These are phyloP conservation scores for Penicillium alfredii DNA, from an alignment of 495 filamentous ascomycete species.

Conservation along the genomic window DNA sequence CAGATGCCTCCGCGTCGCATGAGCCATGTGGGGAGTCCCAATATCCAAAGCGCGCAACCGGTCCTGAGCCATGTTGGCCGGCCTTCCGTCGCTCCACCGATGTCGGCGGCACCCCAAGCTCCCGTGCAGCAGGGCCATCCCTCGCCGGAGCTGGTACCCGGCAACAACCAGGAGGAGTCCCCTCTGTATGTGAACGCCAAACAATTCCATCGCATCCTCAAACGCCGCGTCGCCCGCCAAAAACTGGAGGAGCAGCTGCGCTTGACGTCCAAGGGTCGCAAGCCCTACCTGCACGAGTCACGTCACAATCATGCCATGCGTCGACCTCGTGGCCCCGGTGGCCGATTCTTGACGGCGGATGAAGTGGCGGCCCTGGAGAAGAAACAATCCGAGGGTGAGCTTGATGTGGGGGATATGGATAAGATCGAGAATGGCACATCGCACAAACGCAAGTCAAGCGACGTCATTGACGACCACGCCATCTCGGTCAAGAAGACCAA, in stretches of 20 bases:
- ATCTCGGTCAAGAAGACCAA: constrained; percentile 45
- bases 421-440: constrained; percentile 30
- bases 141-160: constrained; percentile 75
- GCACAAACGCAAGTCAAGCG: constrained; percentile 50
- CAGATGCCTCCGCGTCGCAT: constrained; percentile 45
- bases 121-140: constrained; percentile 61
- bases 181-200: constrained; percentile 98
- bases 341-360: constrained; percentile 95
- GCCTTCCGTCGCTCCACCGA: constrained; percentile 41
- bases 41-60: constrained; percentile 39
- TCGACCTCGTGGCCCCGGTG: constrained; percentile 89
- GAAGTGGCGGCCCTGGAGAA: constrained; percentile 90
- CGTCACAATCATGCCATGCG: constrained; percentile 99
- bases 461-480: constrained; percentile 35
- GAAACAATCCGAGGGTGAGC: constrained; percentile 26
- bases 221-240: constrained; percentile 86
- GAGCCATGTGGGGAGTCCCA: constrained; percentile 48
- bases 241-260: constrained; percentile 86
- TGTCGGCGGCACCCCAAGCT: constrained; percentile 45
- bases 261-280: constrained; percentile 88
- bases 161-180: constrained; percentile 72
- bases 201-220: constrained; percentile 95
- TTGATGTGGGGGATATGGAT: constrained; percentile 26
- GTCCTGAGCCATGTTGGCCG: constrained; percentile 47
- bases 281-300: constrained; percentile 98